phyloP scores from a whole-genome alignment of 1,284 basidiomycete genomes.

The Tranzscheliella williamsii region DNA sequence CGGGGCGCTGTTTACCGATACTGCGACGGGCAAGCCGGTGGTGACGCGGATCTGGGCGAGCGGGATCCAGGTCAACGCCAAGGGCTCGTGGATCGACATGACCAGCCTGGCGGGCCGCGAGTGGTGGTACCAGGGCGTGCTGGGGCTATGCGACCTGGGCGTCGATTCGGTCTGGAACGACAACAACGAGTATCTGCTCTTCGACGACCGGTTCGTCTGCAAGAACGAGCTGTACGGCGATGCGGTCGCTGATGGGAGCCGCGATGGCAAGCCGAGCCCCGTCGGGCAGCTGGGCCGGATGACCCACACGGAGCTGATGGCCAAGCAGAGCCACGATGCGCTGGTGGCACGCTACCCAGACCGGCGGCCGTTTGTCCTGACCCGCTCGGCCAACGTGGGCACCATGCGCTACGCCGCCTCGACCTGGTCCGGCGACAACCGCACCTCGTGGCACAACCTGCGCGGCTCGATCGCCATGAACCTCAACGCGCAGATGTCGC shows the following conservation, averaged over 20 bases:
- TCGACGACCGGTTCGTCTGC: conserved; percentile 61
- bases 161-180: conserved; percentile 64
- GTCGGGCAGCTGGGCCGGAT: conserved; percentile 62
- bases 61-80: conserved; percentile 60
- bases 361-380: conserved; percentile 62
- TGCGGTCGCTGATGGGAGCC: conserved; percentile 21
- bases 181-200: conserved; percentile 64
- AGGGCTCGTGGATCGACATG: conserved; percentile 63
- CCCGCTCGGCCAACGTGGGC: conserved; percentile 63
- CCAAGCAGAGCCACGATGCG: conserved; percentile 60
- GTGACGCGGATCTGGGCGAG: conserved; percentile 63
- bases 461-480: conserved; percentile 61
- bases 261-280: conserved; percentile 16
- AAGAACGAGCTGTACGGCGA: conserved; percentile 39
- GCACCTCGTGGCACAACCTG: conserved; percentile 62
- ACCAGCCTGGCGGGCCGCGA: conserved; percentile 59
- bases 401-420: conserved; percentile 62
- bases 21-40: conserved; percentile 53
- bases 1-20: conserved; percentile 61
- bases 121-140: conserved; percentile 63
- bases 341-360: conserved; percentile 54
- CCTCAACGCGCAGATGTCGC: conserved; percentile 61
- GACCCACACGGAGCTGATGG: conserved; percentile 63
- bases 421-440: conserved; percentile 64
- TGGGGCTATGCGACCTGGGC: conserved; percentile 60